Evolutionary conservation across 768 basidiomycete species (phyloP).

Genomic region (Termitomyces sp.): DNA sequence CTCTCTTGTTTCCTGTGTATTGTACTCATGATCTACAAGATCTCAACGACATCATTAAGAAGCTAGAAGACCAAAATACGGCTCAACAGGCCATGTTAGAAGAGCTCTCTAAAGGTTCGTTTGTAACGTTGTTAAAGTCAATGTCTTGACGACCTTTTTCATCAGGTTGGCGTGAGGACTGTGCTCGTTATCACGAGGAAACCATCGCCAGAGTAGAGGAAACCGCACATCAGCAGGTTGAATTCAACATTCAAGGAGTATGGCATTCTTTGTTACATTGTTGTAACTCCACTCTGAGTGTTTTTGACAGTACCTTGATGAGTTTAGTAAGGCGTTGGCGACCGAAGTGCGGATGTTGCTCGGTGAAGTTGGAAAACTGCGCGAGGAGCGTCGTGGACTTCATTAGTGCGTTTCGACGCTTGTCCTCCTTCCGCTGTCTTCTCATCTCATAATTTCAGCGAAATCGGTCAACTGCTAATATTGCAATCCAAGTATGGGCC

Average conservation of each 20-base stretch:
- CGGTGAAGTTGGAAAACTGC: conserved; percentile 78
- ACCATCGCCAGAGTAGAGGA: conserved; percentile 64
- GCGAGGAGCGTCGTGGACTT: conserved; percentile 72
- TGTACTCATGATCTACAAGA: conserved; percentile 28
- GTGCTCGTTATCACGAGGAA: conserved; percentile 59
- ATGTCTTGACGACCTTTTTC: conserved; percentile 3
- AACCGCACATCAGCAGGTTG: conserved; percentile 73
- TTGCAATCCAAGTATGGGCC: conserved; percentile 76
- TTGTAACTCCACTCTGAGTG: background rate
- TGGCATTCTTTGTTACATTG: conserved; percentile 16
- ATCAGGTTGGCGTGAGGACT: conserved; percentile 70
- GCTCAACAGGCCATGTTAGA: conserved; percentile 57
- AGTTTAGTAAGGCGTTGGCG: conserved; percentile 83
- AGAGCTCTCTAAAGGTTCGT: conserved; percentile 54
- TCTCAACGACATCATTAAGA: conserved; percentile 57
- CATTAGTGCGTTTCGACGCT: conserved; percentile 58
- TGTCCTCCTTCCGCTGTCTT: background rate
- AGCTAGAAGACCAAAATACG: conserved; percentile 53
- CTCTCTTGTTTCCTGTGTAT: background rate
- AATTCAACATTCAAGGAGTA: conserved; percentile 83
- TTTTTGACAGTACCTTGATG: conserved; percentile 66
- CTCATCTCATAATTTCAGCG: conserved; percentile 37
- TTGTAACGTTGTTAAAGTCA: background rate
- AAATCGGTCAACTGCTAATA: conserved; percentile 68
- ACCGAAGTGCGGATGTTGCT: conserved; percentile 81